Base-by-base conservation (phyloP, 495 filamentous ascomycete genomes). In the Penicillium waksmanii region DNA sequence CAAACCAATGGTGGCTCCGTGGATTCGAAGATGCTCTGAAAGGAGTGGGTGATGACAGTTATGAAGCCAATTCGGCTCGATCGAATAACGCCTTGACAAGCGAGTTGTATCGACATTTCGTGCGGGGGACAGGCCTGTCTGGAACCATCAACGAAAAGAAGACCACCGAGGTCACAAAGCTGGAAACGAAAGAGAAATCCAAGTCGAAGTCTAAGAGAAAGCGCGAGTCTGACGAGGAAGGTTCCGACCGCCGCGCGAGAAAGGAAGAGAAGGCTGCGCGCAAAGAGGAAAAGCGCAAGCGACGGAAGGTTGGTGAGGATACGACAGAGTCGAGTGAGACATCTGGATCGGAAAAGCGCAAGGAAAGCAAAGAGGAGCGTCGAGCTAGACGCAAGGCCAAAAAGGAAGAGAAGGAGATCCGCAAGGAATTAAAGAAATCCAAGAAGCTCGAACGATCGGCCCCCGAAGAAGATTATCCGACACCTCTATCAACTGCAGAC, bases 101-200 rank as follows among this genome's bases (percentile, higher is more conserved):
- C 34, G 89, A 91, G 27, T 77, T 97, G 6, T 97, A 97, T 72
- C 84, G 87, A 15, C 85, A 82, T 56, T 97, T 97, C 69, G 90
- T 96, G 11, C 81, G 82, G 56, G 93, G 93, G 17, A 85, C 90
- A 56, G 74, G 81, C 38, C 73, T 96, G 54, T 75, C 76, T n/a
- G 92, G 93, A 11, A 93, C 90, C 5, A 67, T 89, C 23, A 65
- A 71, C 62, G 56, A 58, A 23, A 66, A 73, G 62, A 44, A 63
- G 23, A 49, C 25, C 8, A 15, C n/a, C 17, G 40, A 48, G 19
- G 36, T 59, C 15, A 43, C 9, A 46, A 27, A 40, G 17, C 49
- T 48, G 43, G 9, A 59, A 46, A n/a, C 51, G 42, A 51, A 65
- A 55, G 38, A 66, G 53, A 43, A 62, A 55, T 47, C 62, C 40